phyloP scores from a whole-genome alignment of 1,139 yeast species.

The Eremothecium coryli region DNA sequence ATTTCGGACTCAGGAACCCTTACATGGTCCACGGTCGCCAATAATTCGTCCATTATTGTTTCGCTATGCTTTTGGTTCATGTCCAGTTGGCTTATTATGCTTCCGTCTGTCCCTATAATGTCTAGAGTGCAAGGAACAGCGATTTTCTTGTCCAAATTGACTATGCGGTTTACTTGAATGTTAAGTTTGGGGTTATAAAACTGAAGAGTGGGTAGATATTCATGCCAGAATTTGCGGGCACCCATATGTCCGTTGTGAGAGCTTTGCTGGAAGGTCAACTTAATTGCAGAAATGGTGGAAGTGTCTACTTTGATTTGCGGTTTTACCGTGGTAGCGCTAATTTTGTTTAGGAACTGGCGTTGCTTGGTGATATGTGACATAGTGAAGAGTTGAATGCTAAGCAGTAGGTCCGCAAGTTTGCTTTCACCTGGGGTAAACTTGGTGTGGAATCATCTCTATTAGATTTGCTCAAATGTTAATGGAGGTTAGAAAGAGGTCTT shows the following conservation, averaged over 20 bases:
- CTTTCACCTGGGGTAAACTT: no score
- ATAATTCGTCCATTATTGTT: slow-evolving; percentile 24
- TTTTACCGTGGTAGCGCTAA: slow-evolving; percentile 23
- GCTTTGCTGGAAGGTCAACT: slow-evolving; percentile 38
- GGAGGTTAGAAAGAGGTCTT: no score
- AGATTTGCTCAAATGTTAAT: no score
- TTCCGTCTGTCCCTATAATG: slow-evolving; percentile 24
- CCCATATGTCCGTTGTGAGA: slow-evolving; percentile 45
- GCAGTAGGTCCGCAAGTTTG: no score
- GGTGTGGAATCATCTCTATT: no score
- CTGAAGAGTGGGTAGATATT: slow-evolving; percentile 63
- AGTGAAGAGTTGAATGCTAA: neutral
- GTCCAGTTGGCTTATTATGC: slow-evolving; percentile 18
- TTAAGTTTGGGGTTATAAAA: slow-evolving; percentile 70
- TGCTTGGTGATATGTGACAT: slow-evolving; percentile 15
- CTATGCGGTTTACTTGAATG: slow-evolving; percentile 51
- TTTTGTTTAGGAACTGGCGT: slow-evolving; percentile 21
- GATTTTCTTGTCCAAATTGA: slow-evolving; percentile 31
- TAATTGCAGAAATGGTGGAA: slow-evolving; percentile 20
- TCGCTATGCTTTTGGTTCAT: slow-evolving; percentile 23
- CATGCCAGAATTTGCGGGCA: slow-evolving; percentile 59
- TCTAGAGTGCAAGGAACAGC: slow-evolving; percentile 26
- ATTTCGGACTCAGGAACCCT: slow-evolving; percentile 18
- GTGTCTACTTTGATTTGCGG: slow-evolving; percentile 25
- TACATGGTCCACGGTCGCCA: slow-evolving; percentile 19